phyloP scores from a whole-genome alignment of 1,284 basidiomycete species.

The Pascua guehoae region DNA sequence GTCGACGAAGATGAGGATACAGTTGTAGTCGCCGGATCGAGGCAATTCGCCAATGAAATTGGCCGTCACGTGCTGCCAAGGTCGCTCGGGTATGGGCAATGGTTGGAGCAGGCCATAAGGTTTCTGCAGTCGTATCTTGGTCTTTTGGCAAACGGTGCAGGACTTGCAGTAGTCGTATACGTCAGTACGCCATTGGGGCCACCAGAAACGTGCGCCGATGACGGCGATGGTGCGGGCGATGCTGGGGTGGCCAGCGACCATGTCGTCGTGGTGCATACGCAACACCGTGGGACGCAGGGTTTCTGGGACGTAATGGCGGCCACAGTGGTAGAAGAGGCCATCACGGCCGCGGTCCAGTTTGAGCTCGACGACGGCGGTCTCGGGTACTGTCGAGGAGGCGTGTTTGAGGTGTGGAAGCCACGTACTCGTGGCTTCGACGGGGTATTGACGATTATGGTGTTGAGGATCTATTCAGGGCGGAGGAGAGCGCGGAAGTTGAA shows the following conservation, averaged over 20 bases:
- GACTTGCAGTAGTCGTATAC: constrained; percentile 27
- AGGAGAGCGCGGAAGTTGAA: constrained; percentile 40
- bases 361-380: neutral
- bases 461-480: neutral
- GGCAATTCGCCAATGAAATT: constrained; percentile 55
- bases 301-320: constrained; percentile 3
- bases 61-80: constrained; percentile 44
- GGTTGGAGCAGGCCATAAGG: constrained; percentile 47
- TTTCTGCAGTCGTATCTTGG: constrained; percentile 37
- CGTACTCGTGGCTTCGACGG: too few species aligned
- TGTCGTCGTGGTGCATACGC: constrained; percentile 29
- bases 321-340: neutral
- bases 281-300: neutral
- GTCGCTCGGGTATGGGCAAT: constrained; percentile 42
- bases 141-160: constrained; percentile 51
- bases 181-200: too few species aligned
- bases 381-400: too few species aligned
- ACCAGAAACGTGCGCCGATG: constrained; percentile 30
- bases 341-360: neutral
- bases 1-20: constrained; percentile 52
- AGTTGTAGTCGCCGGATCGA: constrained; percentile 38
- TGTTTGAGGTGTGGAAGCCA: too few species aligned
- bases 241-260: constrained; percentile 51
- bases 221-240: constrained; percentile 42
- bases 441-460: too few species aligned